A percentile compares a stretch with the other conserved stretches of the same genome.
Conservation (phyloP, 2,329 filamentous ascomycete genomes). For the Sphaerulina vaccinii region DNA sequence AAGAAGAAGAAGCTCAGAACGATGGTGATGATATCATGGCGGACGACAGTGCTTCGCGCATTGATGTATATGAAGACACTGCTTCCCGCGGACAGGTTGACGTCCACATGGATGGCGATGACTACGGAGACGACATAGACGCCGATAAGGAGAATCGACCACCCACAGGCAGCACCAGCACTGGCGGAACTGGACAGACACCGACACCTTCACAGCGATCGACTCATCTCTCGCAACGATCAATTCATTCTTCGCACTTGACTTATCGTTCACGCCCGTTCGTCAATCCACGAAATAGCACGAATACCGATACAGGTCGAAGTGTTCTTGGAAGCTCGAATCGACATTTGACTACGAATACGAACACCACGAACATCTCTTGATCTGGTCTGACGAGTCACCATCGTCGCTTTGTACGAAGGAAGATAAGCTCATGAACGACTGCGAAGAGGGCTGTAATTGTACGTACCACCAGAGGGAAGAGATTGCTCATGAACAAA, state of each 20-base stretch:
- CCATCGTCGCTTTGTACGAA: too few relatives aligned
- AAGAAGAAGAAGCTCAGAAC: slow-evolving; percentile 7
- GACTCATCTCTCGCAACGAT: too few relatives aligned
- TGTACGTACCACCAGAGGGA: too few relatives aligned
- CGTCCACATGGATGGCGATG: background rate
- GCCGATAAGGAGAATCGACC: slow-evolving; percentile 11
- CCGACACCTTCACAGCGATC: too few relatives aligned
- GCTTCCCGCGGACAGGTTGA: background rate
- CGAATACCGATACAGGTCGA: background rate
- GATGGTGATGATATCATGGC: slow-evolving; percentile 2
- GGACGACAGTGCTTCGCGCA: background rate
- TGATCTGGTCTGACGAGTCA: background rate
- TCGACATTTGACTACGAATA: background rate
- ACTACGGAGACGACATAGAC: background rate
- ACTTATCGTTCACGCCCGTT: background rate
- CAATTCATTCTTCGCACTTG: background rate
- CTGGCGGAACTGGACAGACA: background rate
- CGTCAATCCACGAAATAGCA: background rate
- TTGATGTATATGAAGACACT: background rate
- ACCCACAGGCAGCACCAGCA: background rate
- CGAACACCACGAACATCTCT: background rate
- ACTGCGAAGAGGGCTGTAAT: too few relatives aligned
- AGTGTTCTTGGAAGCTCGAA: background rate
- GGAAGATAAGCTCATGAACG: too few relatives aligned
- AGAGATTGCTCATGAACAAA: background rate